A percentile compares a stretch with the other conserved stretches of the same genome.
These are phyloP conservation scores for Poa annua DNA, from an alignment of 176 grass and related monocot genomes.

Conservation along the genomic window DNA sequence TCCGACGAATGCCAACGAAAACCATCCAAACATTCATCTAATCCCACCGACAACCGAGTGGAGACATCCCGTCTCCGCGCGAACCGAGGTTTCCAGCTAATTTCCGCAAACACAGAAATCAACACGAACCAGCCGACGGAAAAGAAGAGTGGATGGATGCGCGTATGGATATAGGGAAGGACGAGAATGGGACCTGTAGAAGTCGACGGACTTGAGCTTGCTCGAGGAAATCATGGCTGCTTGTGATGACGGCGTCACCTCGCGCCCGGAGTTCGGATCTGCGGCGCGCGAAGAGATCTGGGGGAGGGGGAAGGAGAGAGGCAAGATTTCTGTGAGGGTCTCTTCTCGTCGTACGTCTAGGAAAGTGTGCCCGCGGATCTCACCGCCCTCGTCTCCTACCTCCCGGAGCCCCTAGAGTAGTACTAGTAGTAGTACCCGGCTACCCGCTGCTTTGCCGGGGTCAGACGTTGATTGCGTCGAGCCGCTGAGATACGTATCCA, in stretches of 20 bases:
- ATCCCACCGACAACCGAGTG: background rate
- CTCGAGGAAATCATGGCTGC: slow-evolving; percentile 75
- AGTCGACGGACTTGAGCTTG: slow-evolving; percentile 99
- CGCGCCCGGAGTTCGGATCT: slow-evolving; percentile 29
- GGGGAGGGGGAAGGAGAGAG: background rate
- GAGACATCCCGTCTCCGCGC: background rate
- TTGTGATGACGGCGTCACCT: background rate
- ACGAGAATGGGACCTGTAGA: slow-evolving; percentile 66
- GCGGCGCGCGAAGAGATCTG: slow-evolving; percentile 36
- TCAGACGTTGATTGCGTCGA: background rate
- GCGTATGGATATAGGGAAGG: slow-evolving; percentile 18
- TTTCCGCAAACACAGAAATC: background rate
- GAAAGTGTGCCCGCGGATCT: slow-evolving; percentile 23
- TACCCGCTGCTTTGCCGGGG: slow-evolving; percentile 9
- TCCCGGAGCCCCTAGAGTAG: background rate
- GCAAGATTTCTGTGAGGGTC: slow-evolving; percentile 35
- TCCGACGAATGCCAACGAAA: background rate
- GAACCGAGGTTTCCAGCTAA: background rate
- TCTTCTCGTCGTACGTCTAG: slow-evolving; percentile 7
- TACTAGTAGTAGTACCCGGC: no score
- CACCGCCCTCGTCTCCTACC: slow-evolving; percentile 26
- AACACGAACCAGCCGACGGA: background rate
- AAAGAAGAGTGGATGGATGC: background rate
- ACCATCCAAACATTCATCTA: background rate
- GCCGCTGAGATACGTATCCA: background rate